Base-by-base conservation (phyloP, 2,329 filamentous ascomycete species). In the Beauveria australis region DNA sequence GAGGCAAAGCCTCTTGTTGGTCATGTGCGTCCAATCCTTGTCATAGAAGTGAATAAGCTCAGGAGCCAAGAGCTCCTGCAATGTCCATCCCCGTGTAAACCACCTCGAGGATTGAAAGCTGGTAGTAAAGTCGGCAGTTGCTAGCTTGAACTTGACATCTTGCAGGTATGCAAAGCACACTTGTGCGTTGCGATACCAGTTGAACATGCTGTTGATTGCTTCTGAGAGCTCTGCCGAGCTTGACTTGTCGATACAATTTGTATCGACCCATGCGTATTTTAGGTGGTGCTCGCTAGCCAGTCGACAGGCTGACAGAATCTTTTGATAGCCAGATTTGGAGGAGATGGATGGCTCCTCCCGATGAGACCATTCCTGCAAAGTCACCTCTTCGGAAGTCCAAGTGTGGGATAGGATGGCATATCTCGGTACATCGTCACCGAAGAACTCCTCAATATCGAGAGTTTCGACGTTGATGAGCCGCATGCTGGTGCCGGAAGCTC, bases 241-340 rank as follows among this genome's bases (percentile, higher is more conserved):
- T 5, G 37, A 43, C 52, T 54, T 54, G 37, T 54, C 52, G 37
- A 54, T 54, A 18, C 37, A 54, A 16, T 28, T 54, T 0, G 67
- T 70, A 12, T 71, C 68, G 19, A 66, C 62, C 69, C 70, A 71
- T 1, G 66, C 63, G 62, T 66, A 71, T 6, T 60, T 43, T 53
- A 66, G 67, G 3, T 64, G n/a, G n/a, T 16, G 16, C 18, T 41
- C 18, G 5, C n/a, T 33, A 16, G 48, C 48, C 7, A 53, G 48
- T 37, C 43, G 16, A 30, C 55, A 49, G 18, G 55, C 33, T 3
- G 28, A 22, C 8, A 48, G 3, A 5, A 58, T 43, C 16, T 58
- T 58, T n/a, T 44, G 28, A 22, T 47, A 51, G 19, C 55, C 55
- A 4, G 26, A n/a, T 16, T 41, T 58, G 10, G 55, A 48, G 5